Evolutionary conservation across 768 basidiomycete genomes (phyloP), one percentile per base, ranked within the genome.

Genomic region (Russula earlei): DNA sequence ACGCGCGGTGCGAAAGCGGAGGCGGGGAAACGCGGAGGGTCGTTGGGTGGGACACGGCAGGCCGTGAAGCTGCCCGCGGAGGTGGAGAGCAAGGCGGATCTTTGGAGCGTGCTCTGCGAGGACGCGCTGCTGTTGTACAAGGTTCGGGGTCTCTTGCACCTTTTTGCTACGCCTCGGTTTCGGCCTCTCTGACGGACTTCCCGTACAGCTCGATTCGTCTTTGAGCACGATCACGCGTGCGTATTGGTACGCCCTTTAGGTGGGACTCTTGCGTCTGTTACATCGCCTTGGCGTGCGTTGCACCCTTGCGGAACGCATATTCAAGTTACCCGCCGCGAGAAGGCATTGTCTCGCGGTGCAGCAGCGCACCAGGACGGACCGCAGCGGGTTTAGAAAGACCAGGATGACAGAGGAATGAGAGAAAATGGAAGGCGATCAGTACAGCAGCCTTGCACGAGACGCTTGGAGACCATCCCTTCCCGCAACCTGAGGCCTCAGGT

Each of bases 111-210:
- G 19, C 17, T 58, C 17, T 58, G 52, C 27, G 57, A 58, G 47
- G 57, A 58, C 22, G 57, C 41, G 36, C n/a, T 58, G 17, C 12
- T 58, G 27, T 49, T 40, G 27, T 58, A 49, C 7, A 37, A 48
- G 46, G 56, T 58, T 11, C 1, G 19, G n/a, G 2, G 29, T 31
- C 31, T 33, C 11, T 33, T 33, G 6, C 31, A 6, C 31, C 7
- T 33, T 33, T 36, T 36, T 14, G 34, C 10, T 3, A 2, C n/a
- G 12, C 36, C 31, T 6, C 17, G 17, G n/a, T 12, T 43, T 1
- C 29, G 14, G 9, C 8, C 12, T 46, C 31, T 2, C 42, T 55
- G 34, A 31, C 22, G 7, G 6, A 14, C 44, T 8, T 19, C n/a
- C 6, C n/a, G 27, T 15, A 17, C 50, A 54, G 57, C 25, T 49